phyloP scores from a whole-genome alignment of 768 basidiomycete genomes.

The Tricholoma matsutake region DNA sequence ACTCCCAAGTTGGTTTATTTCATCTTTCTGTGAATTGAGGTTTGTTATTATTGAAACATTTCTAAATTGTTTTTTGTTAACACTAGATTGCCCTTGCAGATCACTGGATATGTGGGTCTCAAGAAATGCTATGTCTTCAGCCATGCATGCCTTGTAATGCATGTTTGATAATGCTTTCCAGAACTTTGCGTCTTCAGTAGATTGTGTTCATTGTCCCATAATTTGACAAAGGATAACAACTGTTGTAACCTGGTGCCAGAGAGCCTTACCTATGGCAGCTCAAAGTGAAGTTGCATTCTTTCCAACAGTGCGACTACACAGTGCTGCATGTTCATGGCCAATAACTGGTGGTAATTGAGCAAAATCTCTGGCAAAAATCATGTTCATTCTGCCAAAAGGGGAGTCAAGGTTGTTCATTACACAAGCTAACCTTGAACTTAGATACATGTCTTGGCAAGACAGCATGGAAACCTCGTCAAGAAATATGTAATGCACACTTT shows the following conservation, averaged over 20 bases:
- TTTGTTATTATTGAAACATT: constrained; percentile 33
- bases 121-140: no score
- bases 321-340: constrained; percentile 3
- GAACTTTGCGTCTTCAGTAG: constrained; percentile 21
- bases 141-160: no score
- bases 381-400: constrained; percentile 34
- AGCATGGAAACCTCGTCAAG: constrained; percentile 29
- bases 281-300: no score
- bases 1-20: constrained; percentile 27
- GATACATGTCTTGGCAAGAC: constrained; percentile 27
- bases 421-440: constrained; percentile 19
- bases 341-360: constrained; percentile 37
- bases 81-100: constrained; percentile 1
- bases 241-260: no score
- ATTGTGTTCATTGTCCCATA: constrained; percentile 28
- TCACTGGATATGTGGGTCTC: constrained; percentile 27
- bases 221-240: constrained; percentile 18
- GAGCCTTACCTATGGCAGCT: no score
- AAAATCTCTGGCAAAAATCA: constrained; percentile 46
- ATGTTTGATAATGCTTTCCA: constrained; percentile 16
- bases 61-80: constrained; percentile 17
- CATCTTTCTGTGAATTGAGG: constrained; percentile 26
- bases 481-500: constrained; percentile 36
- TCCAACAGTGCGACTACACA: no score
- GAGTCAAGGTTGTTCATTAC: constrained; percentile 3